Percentiles rank a stretch among this genome's conserved stretches.
Evolutionary conservation across 495 filamentous ascomycete species (phyloP).

Genomic region (Cudoniella acicularis): DNA sequence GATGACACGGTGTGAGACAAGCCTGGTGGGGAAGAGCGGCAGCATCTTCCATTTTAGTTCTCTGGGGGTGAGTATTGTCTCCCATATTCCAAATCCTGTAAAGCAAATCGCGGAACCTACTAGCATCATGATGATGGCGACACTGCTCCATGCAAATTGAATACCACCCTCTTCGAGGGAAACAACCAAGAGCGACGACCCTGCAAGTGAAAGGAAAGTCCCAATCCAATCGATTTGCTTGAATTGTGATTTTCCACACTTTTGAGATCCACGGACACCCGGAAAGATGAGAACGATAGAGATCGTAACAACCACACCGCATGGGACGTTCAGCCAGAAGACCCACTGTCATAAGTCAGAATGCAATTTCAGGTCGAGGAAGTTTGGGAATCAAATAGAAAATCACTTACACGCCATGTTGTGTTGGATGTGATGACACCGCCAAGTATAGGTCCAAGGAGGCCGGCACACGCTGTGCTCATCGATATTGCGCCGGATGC

Average conservation of each 20-base stretch:
- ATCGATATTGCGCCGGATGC: background rate
- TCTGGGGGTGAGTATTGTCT: conserved; percentile 32
- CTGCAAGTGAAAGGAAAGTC: conserved; percentile 46
- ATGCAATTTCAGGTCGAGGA: background rate
- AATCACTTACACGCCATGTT: conserved; percentile 32
- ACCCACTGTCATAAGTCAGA: conserved; percentile 49
- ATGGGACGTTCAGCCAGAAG: conserved; percentile 53
- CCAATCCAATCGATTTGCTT: conserved; percentile 49
- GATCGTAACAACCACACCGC: conserved; percentile 43
- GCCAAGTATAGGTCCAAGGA: conserved; percentile 46
- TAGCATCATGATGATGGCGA: conserved; percentile 42
- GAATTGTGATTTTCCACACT: conserved; percentile 30
- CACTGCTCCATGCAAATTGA: conserved; percentile 41
- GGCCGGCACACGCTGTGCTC: conserved; percentile 27
- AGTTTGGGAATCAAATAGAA: too few relatives aligned
- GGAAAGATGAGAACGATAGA: conserved; percentile 44
- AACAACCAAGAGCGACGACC: conserved; percentile 53
- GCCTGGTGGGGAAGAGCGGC: conserved; percentile 35
- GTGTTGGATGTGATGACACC: conserved; percentile 35
- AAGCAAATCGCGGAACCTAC: conserved; percentile 32
- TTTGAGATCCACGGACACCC: conserved; percentile 41
- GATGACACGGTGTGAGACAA: conserved; percentile 27
- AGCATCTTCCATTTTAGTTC: conserved; percentile 37
- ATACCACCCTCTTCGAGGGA: conserved; percentile 55
- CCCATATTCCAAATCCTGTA: conserved; percentile 26